Evolutionary conservation across 2,329 filamentous ascomycete genomes (phyloP), one percentile per base, ranked within the genome.

Genomic region (Calonectria ilicicola): DNA sequence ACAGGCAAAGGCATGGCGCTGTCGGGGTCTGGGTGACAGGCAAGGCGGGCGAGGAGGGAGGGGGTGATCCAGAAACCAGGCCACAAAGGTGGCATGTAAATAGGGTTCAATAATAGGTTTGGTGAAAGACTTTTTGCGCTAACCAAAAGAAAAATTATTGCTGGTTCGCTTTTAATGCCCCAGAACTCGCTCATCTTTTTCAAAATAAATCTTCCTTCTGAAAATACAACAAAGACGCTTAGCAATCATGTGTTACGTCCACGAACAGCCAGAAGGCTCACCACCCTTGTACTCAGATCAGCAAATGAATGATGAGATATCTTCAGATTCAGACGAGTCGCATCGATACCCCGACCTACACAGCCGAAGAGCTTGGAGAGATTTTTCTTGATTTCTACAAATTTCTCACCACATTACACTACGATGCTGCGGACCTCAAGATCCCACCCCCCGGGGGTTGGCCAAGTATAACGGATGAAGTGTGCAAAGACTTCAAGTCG

Each of bases 341-440:
- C 58, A 72, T 12, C 58, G 44, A 63, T 19, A 35, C 62, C 47
- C 71, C 63, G 29, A 46, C 35, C 21, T 70, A 81, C 62, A 80
- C 79, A 10, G 75, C 74, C 8, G 79, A 80, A 46, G 76, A 74
- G 49, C 76, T 77, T 14, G 75, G 81, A 62, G 73, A 74, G 38
- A 74, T 80, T 12, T 74, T 84, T 51, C 66, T 75, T 60, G 77
- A 78, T 56, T 82, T 80, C 56, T 82, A 81, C 64, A 73, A 65
- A 17, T 83, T 83, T 63, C 80, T 83, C 29, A 78, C 79, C 26
- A 81, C 76, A 19, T 75, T 82, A 70, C 81, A 84, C 75, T 79
- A 82, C 23, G 60, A 75, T 15, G 68, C 73, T 29, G 75, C 73
- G 0, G 66, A 76, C 35, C 72, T 83, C 53, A 76, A 79, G 47